phyloP scores from a whole-genome alignment of 1,284 basidiomycete species.

The Anthracocystis setariae region DNA sequence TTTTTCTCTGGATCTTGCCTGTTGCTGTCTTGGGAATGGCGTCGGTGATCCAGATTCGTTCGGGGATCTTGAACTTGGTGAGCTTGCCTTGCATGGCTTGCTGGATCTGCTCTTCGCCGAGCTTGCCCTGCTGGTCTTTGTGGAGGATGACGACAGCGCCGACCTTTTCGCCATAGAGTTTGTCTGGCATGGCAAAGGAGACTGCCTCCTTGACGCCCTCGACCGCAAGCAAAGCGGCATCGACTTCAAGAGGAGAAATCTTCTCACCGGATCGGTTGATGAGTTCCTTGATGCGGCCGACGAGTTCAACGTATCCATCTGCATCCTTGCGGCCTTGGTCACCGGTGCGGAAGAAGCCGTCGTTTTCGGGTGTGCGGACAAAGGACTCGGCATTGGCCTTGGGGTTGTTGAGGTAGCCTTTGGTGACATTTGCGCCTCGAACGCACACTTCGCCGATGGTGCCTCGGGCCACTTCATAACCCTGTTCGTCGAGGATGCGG shows the following conservation, averaged over 20 bases:
- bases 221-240: conserved; percentile 71
- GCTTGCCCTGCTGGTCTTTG: conserved; percentile 14
- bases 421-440: conserved; percentile 70
- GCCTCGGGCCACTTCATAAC: conserved; percentile 67
- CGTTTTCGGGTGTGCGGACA: conserved; percentile 66
- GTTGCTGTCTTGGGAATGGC: conserved; percentile 68
- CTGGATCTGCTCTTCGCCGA: conserved; percentile 58
- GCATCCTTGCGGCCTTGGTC: conserved; percentile 75
- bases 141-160: conserved; percentile 67
- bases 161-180: conserved; percentile 67
- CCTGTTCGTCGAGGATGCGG: conserved; percentile 68
- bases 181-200: conserved; percentile 68
- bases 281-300: conserved; percentile 67
- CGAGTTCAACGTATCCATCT: conserved; percentile 73
- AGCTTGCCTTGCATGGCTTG: conserved; percentile 58
- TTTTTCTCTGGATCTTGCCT: conserved; percentile 65
- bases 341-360: conserved; percentile 73
- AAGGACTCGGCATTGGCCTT: conserved; percentile 68
- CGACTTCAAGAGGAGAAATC: conserved; percentile 76
- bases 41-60: conserved; percentile 67
- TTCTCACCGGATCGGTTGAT: conserved; percentile 74
- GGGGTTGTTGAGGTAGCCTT: conserved; percentile 70
- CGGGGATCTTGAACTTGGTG: conserved; percentile 69
- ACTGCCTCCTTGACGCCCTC: conserved; percentile 72
- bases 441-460: conserved; percentile 70